Evolutionary conservation across 1,284 basidiomycete species (phyloP).

Genomic region (Microbotryomycetes sp.): DNA sequence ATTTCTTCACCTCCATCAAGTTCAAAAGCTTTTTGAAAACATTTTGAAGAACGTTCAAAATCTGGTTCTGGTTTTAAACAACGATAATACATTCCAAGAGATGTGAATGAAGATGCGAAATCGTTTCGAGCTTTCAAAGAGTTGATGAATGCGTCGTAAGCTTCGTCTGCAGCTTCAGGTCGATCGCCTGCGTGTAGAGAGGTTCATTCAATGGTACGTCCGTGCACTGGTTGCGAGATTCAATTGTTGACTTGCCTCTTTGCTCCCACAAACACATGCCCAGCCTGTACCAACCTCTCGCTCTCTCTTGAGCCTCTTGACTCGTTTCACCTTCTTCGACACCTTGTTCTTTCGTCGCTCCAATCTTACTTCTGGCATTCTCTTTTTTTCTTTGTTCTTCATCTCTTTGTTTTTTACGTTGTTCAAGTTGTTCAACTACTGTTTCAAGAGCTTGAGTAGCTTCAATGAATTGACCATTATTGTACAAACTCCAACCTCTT

Average conservation of each 20-base stretch:
- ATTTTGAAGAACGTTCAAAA: constrained; percentile 78
- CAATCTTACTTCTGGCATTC: constrained; percentile 32
- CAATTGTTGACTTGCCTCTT: constrained; percentile 54
- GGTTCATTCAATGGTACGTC: too few species aligned
- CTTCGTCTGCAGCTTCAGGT: constrained; percentile 47
- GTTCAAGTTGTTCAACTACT: constrained; percentile 56
- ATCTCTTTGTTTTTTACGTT: constrained; percentile 20
- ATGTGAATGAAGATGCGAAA: constrained; percentile 88
- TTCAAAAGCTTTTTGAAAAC: constrained; percentile 98
- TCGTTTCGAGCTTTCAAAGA: constrained; percentile 68
- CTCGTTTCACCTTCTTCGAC: constrained; percentile 45
- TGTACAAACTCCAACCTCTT: constrained; percentile 74
- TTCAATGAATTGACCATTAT: constrained; percentile 51
- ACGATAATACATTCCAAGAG: constrained; percentile 85
- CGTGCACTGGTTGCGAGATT: too few species aligned
- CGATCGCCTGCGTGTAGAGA: constrained; percentile 1
- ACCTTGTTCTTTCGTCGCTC: constrained; percentile 51
- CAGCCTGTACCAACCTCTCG: constrained; percentile 75
- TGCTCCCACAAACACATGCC: constrained; percentile 72
- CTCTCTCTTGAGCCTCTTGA: constrained; percentile 46
- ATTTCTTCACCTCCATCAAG: constrained; percentile 81
- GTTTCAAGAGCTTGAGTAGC: constrained; percentile 56
- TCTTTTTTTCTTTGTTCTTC: constrained; percentile 28
- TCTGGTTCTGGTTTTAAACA: constrained; percentile 61
- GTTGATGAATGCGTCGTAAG: constrained; percentile 74